phyloP scores from a whole-genome alignment of 139 green algal species.

The Picocystis salinarum region DNA sequence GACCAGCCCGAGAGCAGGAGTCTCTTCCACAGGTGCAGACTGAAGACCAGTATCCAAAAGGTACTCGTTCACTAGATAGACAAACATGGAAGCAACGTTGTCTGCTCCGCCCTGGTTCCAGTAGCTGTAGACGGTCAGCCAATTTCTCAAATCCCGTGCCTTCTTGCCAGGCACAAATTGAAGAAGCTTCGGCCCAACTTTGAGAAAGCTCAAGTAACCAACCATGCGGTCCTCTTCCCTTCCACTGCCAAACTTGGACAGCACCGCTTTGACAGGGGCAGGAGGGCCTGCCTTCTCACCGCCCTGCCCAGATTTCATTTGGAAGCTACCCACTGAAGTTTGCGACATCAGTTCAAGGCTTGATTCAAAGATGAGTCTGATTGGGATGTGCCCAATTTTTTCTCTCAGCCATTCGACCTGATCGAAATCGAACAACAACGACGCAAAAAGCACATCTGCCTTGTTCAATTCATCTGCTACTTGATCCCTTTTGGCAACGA shows the following conservation, averaged over 20 bases:
- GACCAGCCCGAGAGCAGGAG: constrained; percentile 70
- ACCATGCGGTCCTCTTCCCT: constrained; percentile 93
- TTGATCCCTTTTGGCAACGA: constrained; percentile 26
- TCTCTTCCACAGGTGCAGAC: constrained; percentile 42
- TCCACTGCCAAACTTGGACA: constrained; percentile 16
- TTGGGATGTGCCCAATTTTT: constrained; percentile 37
- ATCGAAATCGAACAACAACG: constrained; percentile 93
- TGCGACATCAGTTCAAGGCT: constrained; percentile 84
- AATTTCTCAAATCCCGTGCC: constrained; percentile 70
- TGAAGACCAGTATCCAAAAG: constrained; percentile 15
- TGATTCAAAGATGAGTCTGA: constrained; percentile 85
- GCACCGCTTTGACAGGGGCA: constrained; percentile 72
- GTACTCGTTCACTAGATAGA: constrained; percentile 60
- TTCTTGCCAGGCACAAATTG: constrained; percentile 80
- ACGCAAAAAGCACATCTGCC: constrained; percentile 82
- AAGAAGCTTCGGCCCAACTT: constrained; percentile 90
- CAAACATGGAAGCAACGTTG: constrained; percentile 74
- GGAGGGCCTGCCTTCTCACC: constrained; percentile 67
- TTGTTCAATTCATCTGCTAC: constrained; percentile 51
- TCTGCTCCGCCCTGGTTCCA: constrained; percentile 75
- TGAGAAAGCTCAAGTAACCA: constrained; percentile 58
- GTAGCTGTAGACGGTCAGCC: constrained; percentile 84
- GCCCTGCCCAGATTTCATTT: constrained; percentile 27
- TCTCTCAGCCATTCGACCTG: constrained; percentile 79
- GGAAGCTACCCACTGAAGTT: constrained; percentile 57